Evolutionary conservation across 2,329 filamentous ascomycete species (phyloP).

Genomic region (Chlorencoelia australis): DNA sequence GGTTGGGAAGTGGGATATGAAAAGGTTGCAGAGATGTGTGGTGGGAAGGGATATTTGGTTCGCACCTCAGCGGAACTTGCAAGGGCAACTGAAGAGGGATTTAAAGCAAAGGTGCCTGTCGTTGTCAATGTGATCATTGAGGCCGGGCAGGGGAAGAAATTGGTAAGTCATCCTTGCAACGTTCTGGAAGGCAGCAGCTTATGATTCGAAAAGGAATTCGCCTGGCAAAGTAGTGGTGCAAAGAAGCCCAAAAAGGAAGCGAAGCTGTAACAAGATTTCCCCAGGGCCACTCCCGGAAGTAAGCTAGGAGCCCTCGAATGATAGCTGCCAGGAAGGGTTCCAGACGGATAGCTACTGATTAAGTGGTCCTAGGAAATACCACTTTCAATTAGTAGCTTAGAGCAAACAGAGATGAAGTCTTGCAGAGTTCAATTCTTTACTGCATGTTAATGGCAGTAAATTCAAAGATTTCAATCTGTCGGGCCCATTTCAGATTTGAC

Average conservation of each 20-base stretch:
- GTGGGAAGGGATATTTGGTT: slow-evolving; percentile 42
- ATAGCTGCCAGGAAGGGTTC: neutral
- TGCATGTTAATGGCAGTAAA: neutral
- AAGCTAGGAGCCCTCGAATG: too few relatives aligned
- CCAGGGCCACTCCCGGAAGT: neutral
- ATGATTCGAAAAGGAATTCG: slow-evolving; percentile 17
- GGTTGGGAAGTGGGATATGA: slow-evolving; percentile 46
- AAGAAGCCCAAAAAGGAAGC: slow-evolving; percentile 21
- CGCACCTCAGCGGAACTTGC: slow-evolving; percentile 41
- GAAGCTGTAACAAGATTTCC: slow-evolving; percentile 1
- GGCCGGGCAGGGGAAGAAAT: slow-evolving; percentile 35
- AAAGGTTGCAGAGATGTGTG: slow-evolving; percentile 43
- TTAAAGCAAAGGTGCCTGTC: slow-evolving; percentile 35
- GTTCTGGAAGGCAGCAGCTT: too few relatives aligned
- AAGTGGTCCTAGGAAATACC: neutral
- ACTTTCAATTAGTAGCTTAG: neutral
- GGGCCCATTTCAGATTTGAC: too few relatives aligned
- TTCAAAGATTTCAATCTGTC: too few relatives aligned
- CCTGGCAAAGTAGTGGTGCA: slow-evolving; percentile 24
- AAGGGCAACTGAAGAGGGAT: slow-evolving; percentile 40
- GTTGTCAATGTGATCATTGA: slow-evolving; percentile 47
- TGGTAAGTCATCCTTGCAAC: slow-evolving; percentile 16
- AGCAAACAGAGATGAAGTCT: neutral
- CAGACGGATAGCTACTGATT: neutral
- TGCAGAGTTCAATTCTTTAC: neutral